Evolutionary conservation across 2,329 filamentous ascomycete species (phyloP).

Genomic region (Phaeomoniella chlamydospora): DNA sequence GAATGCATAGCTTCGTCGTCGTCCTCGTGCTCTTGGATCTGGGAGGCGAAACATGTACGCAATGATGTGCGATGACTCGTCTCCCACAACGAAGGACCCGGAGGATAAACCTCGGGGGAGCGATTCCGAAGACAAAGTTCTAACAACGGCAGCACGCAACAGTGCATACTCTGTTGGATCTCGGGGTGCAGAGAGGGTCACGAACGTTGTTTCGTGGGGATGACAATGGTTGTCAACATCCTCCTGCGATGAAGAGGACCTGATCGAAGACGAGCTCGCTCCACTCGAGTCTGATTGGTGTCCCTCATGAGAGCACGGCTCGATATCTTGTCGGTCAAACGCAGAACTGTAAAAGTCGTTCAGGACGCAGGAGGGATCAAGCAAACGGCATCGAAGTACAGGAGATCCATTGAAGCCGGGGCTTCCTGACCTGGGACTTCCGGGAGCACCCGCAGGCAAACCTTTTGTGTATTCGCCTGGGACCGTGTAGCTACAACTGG

Average conservation of each 20-base stretch:
- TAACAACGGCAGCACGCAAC: conserved; percentile 41
- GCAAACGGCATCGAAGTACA: conserved; percentile 38
- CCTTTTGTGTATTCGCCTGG: conserved; percentile 39
- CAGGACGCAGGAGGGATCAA: conserved; percentile 33
- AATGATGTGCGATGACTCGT: conserved; percentile 40
- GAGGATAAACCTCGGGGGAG: conserved; percentile 41
- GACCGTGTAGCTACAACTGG: conserved; percentile 41
- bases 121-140: conserved; percentile 41
- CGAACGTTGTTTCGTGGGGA: conserved; percentile 41
- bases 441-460: conserved; percentile 37
- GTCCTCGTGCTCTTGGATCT: conserved; percentile 42
- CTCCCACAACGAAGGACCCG: conserved; percentile 44
- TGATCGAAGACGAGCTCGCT: conserved; percentile 22
- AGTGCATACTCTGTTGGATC: conserved; percentile 38
- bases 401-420: conserved; percentile 36
- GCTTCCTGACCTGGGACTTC: conserved; percentile 31
- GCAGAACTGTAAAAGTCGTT: neutral
- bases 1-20: conserved; percentile 41
- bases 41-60: conserved; percentile 45
- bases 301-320: conserved; percentile 9
- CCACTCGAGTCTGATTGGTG: conserved; percentile 15
- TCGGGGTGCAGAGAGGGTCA: conserved; percentile 41
- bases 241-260: conserved; percentile 18
- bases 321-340: neutral
- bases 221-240: conserved; percentile 25